These are phyloP conservation scores for Fragaria ananassa DNA, from an alignment of 306 rosid species.

Conservation along the genomic window DNA sequence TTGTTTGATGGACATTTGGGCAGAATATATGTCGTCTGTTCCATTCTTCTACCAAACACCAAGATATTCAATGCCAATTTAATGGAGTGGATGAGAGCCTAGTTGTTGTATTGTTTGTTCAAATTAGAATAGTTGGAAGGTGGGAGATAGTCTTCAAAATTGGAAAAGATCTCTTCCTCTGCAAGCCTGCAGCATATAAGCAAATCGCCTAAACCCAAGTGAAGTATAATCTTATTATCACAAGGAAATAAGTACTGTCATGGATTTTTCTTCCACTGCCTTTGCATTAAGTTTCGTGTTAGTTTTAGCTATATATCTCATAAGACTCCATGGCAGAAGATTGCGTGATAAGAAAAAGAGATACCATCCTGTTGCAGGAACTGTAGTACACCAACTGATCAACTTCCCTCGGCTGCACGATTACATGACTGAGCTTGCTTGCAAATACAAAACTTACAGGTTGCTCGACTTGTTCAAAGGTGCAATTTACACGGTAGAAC, in stretches of 20 bases:
- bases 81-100: no score
- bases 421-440: constrained; percentile 24
- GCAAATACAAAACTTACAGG: constrained; percentile 15
- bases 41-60: no score
- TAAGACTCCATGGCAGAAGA: not conserved
- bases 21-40: not conserved
- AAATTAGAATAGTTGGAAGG: no score
- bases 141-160: no score
- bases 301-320: not conserved
- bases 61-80: no score
- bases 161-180: no score
- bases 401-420: constrained; percentile 20
- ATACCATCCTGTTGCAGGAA: constrained; percentile 25
- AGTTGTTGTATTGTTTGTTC: no score
- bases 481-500: constrained; percentile 21
- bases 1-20: not conserved
- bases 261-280: not conserved
- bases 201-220: no score
- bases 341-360: not conserved
- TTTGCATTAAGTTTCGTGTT: not conserved
- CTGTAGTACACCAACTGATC: constrained; percentile 13
- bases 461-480: constrained; percentile 14
- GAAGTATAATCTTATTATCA: no score
- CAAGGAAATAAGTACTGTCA: not conserved
- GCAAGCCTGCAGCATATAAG: no score